A percentile compares a stretch with the other conserved stretches of the same genome.
Evolutionary conservation across 768 basidiomycete species (phyloP).

Genomic region (Hemileccinum rubropunctum): DNA sequence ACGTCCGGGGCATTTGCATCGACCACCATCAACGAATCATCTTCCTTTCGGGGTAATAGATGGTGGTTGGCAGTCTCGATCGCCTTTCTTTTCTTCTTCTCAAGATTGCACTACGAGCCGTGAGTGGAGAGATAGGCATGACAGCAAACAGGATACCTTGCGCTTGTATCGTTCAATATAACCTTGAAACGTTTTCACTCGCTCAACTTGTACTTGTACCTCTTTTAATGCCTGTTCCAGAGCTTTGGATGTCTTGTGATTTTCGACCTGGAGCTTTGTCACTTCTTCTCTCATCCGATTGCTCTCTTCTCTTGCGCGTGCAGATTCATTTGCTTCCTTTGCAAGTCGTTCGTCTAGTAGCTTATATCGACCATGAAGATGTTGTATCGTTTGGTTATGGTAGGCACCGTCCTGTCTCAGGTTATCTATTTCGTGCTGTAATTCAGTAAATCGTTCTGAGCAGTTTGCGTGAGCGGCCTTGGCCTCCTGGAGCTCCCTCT

Average conservation of each 20-base stretch:
- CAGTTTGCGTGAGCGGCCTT: conserved; percentile 15
- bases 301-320: conserved; percentile 12
- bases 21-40: conserved; percentile 30
- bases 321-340: conserved; percentile 4
- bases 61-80: conserved; percentile 13
- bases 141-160: conserved; percentile 14
- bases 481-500: conserved; percentile 11
- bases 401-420: conserved; percentile 6
- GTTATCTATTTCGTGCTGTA: conserved; percentile 12
- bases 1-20: conserved; percentile 26
- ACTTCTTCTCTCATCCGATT: conserved; percentile 18
- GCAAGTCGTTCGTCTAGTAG: conserved; percentile 9
- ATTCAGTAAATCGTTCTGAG: conserved; percentile 3
- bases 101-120: conserved; percentile 15
- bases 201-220: conserved; percentile 13
- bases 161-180: conserved; percentile 19
- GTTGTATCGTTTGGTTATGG: conserved; percentile 9
- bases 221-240: conserved; percentile 18
- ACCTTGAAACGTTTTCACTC: conserved; percentile 22
- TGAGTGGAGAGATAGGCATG: neutral
- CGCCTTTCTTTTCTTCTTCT: conserved; percentile 28
- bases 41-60: conserved; percentile 16
- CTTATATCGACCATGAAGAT: conserved; percentile 16
- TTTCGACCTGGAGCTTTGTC: conserved; percentile 22
- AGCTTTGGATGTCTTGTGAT: conserved; percentile 16